A percentile compares a stretch with the other conserved stretches of the same genome.
Evolutionary conservation across 139 green algal genomes (phyloP).

Genomic region (Volvox africanus): DNA sequence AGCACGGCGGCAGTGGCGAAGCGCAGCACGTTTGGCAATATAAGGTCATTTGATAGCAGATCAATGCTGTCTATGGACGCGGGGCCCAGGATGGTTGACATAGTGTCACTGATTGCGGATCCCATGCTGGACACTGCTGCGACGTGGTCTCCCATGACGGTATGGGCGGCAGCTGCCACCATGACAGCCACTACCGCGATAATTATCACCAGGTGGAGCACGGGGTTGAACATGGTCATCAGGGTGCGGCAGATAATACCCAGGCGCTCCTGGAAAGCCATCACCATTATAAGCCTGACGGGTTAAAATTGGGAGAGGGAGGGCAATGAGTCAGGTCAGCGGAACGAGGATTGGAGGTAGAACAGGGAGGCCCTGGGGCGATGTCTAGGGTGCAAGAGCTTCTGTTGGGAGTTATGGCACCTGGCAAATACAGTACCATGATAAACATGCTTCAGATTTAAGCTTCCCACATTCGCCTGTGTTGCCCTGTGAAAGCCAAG

Average conservation of each 20-base stretch:
- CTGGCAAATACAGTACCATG: too few relatives aligned
- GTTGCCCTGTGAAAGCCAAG: too few relatives aligned
- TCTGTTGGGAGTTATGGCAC: too few relatives aligned
- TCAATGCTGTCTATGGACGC: neutral
- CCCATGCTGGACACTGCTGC: neutral
- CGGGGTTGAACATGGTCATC: neutral
- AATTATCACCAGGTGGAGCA: slow-evolving; percentile 53
- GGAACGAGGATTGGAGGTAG: neutral
- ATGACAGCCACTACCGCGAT: slow-evolving; percentile 40
- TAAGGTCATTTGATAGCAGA: neutral
- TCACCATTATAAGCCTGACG: slow-evolving; percentile 50
- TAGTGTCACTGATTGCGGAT: slow-evolving; percentile 20
- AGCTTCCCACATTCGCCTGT: too few relatives aligned
- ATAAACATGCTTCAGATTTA: too few relatives aligned
- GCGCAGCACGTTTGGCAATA: neutral
- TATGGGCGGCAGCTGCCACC: slow-evolving; percentile 20
- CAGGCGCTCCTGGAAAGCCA: slow-evolving; percentile 59
- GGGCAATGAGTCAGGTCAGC: neutral
- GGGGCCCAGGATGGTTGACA: slow-evolving; percentile 40
- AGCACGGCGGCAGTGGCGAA: neutral
- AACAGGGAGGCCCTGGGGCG: too few relatives aligned
- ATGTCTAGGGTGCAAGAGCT: too few relatives aligned
- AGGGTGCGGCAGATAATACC: slow-evolving; percentile 62
- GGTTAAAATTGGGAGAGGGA: neutral
- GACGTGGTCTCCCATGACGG: neutral